Evolutionary conservation across 768 basidiomycete genomes (phyloP).

Genomic region (Dacryopinax spathularia): DNA sequence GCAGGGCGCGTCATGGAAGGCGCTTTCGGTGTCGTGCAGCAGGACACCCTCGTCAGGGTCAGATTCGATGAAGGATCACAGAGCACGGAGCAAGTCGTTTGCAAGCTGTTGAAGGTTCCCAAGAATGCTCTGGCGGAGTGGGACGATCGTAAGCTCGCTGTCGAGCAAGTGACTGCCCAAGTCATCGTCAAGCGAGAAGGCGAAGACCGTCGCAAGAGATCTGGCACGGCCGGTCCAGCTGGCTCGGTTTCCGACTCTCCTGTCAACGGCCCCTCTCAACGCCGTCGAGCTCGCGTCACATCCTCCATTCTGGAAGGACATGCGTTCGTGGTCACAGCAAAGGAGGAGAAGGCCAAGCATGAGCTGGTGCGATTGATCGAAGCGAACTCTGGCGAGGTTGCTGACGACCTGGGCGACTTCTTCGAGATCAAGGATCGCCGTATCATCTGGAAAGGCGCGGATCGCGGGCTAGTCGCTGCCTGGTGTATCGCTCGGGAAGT

Average conservation of each 20-base stretch:
- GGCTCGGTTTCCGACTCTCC: neutral
- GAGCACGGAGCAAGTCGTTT: neutral
- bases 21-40: neutral
- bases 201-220: neutral
- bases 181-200: constrained; percentile 1
- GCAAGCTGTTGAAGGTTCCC: constrained; percentile 5
- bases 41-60: neutral
- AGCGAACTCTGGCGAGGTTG: constrained; percentile 8
- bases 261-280: neutral
- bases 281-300: neutral
- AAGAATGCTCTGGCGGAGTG: neutral
- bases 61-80: neutral
- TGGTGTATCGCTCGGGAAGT: constrained; percentile 27
- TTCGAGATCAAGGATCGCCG: constrained; percentile 5
- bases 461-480: constrained; percentile 11
- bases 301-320: neutral
- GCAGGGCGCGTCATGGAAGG: neutral
- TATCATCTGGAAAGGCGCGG: neutral
- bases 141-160: constrained; percentile 12
- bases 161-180: constrained; percentile 1
- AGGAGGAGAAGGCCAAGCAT: neutral
- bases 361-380: neutral
- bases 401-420: constrained; percentile 11
- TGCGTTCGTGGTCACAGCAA: neutral
- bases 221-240: neutral